Evolutionary conservation across 169 alveolate genomes (phyloP), one percentile per base, ranked within the genome.

Genomic region (Plasmodium coatneyi): DNA sequence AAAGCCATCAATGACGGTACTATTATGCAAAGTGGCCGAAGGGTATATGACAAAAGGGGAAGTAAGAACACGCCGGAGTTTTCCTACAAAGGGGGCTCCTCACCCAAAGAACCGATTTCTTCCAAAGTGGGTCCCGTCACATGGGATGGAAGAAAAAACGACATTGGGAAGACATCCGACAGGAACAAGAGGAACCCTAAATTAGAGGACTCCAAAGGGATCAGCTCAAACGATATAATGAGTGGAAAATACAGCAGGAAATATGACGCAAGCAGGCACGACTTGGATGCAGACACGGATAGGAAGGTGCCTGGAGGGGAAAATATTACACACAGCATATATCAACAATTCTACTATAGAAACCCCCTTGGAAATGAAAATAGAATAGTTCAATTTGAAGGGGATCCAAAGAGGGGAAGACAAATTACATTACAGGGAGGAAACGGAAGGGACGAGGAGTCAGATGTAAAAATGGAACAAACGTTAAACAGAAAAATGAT

Each of bases 401-500:
- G 54, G 25, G 32, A 22, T 19, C 54, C 6, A 54, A 54, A 49
- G 60, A 72, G 34, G 34, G 66, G 66, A 43, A 60, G 71, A 72
- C 36, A 25, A 16, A 84, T 36, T 12, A 66, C 10, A 34, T 25
- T 25, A 43, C 49, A 80, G 36, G 22, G 10, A 16, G 34, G 56
- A 60, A 30, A 56, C 32, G 36, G 74, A 66, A 54, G 72, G 82
- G 71, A 70, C 7, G 36, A 76, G n/a, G 83, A 76, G 14, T 41
- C 72, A 66, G 94, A 89, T 71, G 82, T 60, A 10, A 78, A 60
- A 25, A 78, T 89, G 72, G 83, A 89, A 41, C 71, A 89, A 80
- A 89, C 71, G 41, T 25, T 89, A 66, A 80, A 56, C 39, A 79
- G 91, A 78, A 89, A 89, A 71, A 89, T 89, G 94, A 66, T 89